A percentile compares a stretch with the other conserved stretches of the same genome.
Evolutionary conservation across 305 asterid genomes (phyloP).

Genomic region (Coffea humblotiana): DNA sequence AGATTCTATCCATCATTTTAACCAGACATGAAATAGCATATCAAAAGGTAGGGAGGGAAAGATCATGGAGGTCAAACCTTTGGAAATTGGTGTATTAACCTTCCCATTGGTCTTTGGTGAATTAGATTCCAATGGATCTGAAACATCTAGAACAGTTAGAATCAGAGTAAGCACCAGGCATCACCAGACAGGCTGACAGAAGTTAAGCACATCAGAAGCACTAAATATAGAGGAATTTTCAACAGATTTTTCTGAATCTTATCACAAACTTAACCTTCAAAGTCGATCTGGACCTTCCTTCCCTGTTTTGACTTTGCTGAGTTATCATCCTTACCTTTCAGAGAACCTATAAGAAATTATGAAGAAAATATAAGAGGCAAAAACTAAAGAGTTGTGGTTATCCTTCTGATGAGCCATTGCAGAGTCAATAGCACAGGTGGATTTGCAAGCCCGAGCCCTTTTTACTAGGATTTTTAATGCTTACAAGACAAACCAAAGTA

Average conservation of each 20-base stretch:
- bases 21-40: conserved; percentile 7
- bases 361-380: not conserved
- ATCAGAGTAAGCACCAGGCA: conserved; percentile 12
- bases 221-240: conserved; percentile 8
- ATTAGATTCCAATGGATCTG: conserved; percentile 41
- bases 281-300: conserved; percentile 65
- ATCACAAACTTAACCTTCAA: conserved; percentile 59
- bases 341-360: conserved; percentile 25
- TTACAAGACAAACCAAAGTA: not conserved
- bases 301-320: conserved; percentile 55
- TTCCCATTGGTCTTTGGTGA: conserved; percentile 48
- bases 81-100: conserved; percentile 29
- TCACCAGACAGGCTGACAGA: not conserved
- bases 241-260: conserved; percentile 18
- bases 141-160: conserved; percentile 16
- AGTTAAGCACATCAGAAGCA: not conserved
- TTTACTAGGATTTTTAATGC: not conserved
- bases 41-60: conserved; percentile 2
- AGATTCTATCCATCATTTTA: conserved; percentile 11
- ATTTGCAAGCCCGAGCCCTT: not conserved
- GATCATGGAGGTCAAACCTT: conserved; percentile 31
- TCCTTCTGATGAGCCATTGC: not conserved
- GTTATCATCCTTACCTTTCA: conserved; percentile 50
- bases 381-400: not conserved
- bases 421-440: not conserved